Percentiles rank a stretch among this genome's conserved stretches.
These are phyloP conservation scores for Neonectria faginata DNA, from an alignment of 2,329 filamentous ascomycete genomes.

Conservation along the genomic window DNA sequence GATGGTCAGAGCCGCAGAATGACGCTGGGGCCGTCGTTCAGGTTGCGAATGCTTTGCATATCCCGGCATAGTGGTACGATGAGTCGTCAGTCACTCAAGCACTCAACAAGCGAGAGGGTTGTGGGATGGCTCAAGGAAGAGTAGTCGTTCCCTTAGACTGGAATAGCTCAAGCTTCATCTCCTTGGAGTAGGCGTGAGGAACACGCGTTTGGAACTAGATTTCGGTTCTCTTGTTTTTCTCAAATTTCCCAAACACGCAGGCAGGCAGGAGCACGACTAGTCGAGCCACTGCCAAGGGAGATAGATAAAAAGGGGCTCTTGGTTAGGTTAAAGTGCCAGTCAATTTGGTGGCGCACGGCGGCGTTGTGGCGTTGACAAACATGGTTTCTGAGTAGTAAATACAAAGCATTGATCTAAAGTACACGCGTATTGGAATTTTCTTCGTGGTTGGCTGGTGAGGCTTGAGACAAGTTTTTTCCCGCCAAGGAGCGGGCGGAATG, in stretches of 20 bases:
- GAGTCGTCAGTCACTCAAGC: too few relatives aligned
- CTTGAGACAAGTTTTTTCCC: not conserved
- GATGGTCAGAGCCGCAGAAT: not conserved
- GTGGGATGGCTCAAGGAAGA: too few relatives aligned
- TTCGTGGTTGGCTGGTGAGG: not conserved
- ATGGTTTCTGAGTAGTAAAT: not conserved
- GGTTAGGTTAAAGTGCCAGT: not conserved
- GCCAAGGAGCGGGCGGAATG: not conserved
- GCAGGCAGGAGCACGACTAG: not conserved
- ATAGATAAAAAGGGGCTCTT: not conserved
- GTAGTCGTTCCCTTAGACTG: too few relatives aligned
- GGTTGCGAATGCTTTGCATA: too few relatives aligned
- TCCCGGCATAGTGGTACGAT: too few relatives aligned
- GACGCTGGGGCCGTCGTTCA: not conserved
- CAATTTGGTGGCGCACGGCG: not conserved
- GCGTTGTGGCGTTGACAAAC: constrained; percentile 1
- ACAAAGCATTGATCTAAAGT: not conserved
- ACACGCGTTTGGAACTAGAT: not conserved
- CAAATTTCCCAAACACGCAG: not conserved
- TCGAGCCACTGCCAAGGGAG: not conserved
- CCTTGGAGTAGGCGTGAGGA: too few relatives aligned
- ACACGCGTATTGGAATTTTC: not conserved
- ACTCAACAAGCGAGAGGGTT: too few relatives aligned
- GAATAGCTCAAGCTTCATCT: too few relatives aligned
- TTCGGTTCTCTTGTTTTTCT: not conserved